phyloP scores from a whole-genome alignment of 352 stramenopile genomes.

The Blastocystis sp. region DNA sequence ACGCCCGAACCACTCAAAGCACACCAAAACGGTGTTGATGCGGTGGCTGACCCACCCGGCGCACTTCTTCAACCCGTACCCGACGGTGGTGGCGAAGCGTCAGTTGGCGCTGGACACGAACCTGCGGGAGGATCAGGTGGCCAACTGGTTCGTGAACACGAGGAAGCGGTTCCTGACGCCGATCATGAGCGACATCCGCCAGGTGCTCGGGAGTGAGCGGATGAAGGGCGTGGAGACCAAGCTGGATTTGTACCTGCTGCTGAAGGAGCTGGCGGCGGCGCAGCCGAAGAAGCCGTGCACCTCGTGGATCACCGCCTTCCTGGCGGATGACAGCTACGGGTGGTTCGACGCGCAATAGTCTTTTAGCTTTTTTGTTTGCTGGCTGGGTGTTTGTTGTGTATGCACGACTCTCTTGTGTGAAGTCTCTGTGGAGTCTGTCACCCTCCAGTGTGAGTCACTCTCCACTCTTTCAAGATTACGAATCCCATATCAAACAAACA shows the following conservation, averaged over 20 bases:
- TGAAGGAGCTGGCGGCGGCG: slow-evolving; percentile 18
- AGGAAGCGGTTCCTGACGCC: slow-evolving; percentile 59
- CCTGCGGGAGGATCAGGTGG: slow-evolving; percentile 60
- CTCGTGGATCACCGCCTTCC: slow-evolving; percentile 40
- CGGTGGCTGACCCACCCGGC: slow-evolving; percentile 34
- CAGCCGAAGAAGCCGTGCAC: background rate
- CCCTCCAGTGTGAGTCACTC: no score
- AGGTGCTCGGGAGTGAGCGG: background rate
- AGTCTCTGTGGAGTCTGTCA: no score
- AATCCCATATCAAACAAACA: background rate
- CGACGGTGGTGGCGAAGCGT: slow-evolving; percentile 6
- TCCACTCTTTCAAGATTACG: no score
- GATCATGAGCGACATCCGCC: slow-evolving; percentile 39
- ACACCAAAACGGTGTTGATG: slow-evolving; percentile 40
- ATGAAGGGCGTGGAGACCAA: slow-evolving; percentile 34
- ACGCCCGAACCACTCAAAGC: slow-evolving; percentile 60
- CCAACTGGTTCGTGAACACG: slow-evolving; percentile 65
- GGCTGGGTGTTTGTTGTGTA: background rate
- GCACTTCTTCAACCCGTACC: slow-evolving; percentile 67
- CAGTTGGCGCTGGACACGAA: slow-evolving; percentile 51
- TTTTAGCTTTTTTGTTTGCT: background rate
- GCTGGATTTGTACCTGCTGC: slow-evolving; percentile 18
- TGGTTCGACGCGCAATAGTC: slow-evolving; percentile 35
- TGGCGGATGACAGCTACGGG: slow-evolving; percentile 17
- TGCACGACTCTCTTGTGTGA: no score